These are phyloP conservation scores for Neurospora hispaniola DNA, from an alignment of 495 filamentous ascomycete genomes.

Conservation along the genomic window DNA sequence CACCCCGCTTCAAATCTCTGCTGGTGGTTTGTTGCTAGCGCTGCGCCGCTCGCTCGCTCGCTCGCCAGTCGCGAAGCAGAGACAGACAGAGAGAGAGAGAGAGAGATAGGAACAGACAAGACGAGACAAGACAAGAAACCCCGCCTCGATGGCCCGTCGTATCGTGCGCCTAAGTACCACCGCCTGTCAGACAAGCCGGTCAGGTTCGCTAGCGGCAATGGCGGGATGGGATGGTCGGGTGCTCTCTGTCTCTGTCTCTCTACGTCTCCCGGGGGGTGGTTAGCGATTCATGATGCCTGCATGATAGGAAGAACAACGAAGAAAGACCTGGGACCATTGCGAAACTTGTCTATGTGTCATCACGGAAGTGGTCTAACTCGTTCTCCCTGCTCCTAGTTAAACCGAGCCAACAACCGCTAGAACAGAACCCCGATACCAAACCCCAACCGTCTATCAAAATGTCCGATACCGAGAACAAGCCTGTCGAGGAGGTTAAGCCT, in stretches of 20 bases:
- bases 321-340: background rate
- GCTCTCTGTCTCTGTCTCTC: background rate
- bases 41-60: background rate
- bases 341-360: background rate
- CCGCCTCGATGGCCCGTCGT: background rate
- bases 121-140: background rate
- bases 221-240: background rate
- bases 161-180: background rate
- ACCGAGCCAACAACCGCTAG: background rate
- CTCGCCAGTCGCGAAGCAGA: background rate
- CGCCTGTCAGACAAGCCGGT: background rate
- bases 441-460: constrained; percentile 17
- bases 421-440: background rate
- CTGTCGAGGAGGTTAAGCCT: constrained; percentile 25
- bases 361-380: background rate
- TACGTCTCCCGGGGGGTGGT: background rate
- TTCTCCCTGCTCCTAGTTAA: background rate
- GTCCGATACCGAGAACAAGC: constrained; percentile 32
- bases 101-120: background rate
- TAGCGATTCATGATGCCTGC: background rate
- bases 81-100: background rate
- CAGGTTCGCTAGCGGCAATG: background rate
- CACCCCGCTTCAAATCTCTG: background rate
- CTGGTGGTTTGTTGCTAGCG: background rate
- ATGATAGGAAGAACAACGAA: background rate